These are phyloP conservation scores for Trichoderma koningiopsis DNA, from an alignment of 2,329 filamentous ascomycete genomes.

Conservation along the genomic window DNA sequence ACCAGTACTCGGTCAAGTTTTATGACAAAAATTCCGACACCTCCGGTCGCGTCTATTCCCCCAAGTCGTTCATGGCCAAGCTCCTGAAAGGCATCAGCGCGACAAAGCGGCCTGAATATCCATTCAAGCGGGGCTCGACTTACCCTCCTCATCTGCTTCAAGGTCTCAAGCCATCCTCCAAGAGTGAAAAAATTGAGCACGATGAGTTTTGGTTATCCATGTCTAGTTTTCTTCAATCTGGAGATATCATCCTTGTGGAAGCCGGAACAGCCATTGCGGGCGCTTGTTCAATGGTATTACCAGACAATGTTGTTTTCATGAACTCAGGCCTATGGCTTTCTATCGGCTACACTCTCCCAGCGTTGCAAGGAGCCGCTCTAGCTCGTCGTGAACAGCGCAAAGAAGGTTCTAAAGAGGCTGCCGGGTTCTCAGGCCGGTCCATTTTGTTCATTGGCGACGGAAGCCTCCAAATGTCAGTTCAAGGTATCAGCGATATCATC, in stretches of 20 bases:
- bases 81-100: slow-evolving; percentile 38
- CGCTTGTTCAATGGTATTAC: slow-evolving; percentile 52
- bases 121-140: slow-evolving; percentile 34
- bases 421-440: slow-evolving; percentile 38
- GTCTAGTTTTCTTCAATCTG: slow-evolving; percentile 49
- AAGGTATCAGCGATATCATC: slow-evolving; percentile 67
- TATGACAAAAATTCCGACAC: neutral
- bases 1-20: neutral
- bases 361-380: slow-evolving; percentile 56
- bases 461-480: slow-evolving; percentile 66
- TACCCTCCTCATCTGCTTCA: slow-evolving; percentile 29
- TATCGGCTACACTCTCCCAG: slow-evolving; percentile 63
- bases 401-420: neutral
- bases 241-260: slow-evolving; percentile 60
- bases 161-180: neutral
- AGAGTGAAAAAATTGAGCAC: slow-evolving; percentile 47
- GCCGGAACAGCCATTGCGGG: slow-evolving; percentile 61
- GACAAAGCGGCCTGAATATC: slow-evolving; percentile 27
- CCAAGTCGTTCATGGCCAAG: slow-evolving; percentile 31
- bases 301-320: slow-evolving; percentile 50
- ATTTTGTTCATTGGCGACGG: slow-evolving; percentile 65
- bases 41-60: slow-evolving; percentile 36
- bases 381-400: slow-evolving; percentile 50
- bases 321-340: slow-evolving; percentile 59
- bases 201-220: slow-evolving; percentile 52